These are phyloP conservation scores for Syzygium malaccense DNA, from an alignment of 441 rosid genomes.

Conservation along the genomic window DNA sequence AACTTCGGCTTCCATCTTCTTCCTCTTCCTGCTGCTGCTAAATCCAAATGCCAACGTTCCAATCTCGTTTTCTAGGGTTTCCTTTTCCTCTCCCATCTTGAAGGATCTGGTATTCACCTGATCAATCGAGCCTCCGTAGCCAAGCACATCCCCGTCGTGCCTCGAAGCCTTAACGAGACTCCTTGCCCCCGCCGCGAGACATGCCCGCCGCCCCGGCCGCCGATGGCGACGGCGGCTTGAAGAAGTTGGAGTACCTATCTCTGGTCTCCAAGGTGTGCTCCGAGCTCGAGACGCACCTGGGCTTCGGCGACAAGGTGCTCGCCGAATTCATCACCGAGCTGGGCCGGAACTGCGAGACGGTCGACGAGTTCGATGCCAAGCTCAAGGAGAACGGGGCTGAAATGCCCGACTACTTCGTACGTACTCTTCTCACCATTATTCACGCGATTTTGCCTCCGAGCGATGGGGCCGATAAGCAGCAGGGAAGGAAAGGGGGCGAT, in stretches of 20 bases:
- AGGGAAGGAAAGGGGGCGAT: constrained; percentile 7
- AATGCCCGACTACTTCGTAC: constrained; percentile 73
- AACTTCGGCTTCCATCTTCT: background rate
- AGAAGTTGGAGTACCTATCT: constrained; percentile 58
- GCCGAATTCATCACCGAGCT: constrained; percentile 71
- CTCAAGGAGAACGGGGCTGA: constrained; percentile 59
- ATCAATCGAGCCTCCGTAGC: background rate
- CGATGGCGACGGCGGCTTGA: constrained; percentile 27
- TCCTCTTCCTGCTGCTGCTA: background rate
- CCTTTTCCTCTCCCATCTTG: background rate
- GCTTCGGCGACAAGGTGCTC: constrained; percentile 54
- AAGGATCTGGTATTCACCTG: background rate
- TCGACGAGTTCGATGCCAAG: constrained; percentile 50
- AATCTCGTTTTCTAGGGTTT: background rate
- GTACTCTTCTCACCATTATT: constrained; percentile 47
- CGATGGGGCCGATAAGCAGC: constrained; percentile 21
- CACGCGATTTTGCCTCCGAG: constrained; percentile 62
- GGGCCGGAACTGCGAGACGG: constrained; percentile 41
- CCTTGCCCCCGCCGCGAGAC: background rate
- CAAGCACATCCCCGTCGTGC: background rate
- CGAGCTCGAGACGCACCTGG: constrained; percentile 68
- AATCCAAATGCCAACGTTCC: background rate
- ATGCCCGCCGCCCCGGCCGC: background rate
- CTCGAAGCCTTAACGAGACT: background rate
- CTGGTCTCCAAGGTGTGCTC: constrained; percentile 79